Conservation (phyloP, 1,139 yeast genomes). For the Zhuliangozyma parablackwelliae region DNA sequence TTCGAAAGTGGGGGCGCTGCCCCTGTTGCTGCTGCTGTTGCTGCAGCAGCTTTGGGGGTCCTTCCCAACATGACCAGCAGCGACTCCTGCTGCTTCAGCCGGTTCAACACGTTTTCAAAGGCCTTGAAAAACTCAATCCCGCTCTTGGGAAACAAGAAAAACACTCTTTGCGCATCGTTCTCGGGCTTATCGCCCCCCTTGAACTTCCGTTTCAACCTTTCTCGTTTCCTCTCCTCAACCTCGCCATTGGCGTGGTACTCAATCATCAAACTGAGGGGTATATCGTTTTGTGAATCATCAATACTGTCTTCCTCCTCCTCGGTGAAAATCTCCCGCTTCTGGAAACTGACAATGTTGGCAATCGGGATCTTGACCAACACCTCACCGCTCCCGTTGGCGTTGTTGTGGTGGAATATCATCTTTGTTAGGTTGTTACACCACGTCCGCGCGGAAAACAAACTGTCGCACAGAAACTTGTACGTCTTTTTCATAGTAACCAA, state of each 20-base stretch:
- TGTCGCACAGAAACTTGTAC: constrained; percentile 70
- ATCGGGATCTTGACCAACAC: constrained; percentile 78
- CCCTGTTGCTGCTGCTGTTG: not conserved
- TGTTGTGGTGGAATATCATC: constrained; percentile 59
- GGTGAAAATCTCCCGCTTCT: constrained; percentile 23
- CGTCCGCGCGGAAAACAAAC: constrained; percentile 63
- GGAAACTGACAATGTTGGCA: constrained; percentile 60
- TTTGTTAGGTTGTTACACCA: constrained; percentile 79
- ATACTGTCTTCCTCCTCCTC: constrained; percentile 12
- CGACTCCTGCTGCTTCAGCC: not conserved
- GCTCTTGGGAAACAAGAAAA: constrained; percentile 57
- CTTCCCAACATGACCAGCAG: no score
- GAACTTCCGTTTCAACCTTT: constrained; percentile 7
- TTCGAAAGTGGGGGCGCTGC: not conserved
- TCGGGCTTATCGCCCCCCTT: constrained; percentile 1
- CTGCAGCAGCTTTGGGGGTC: not conserved
- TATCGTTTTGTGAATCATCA: constrained; percentile 10
- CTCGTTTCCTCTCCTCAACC: constrained; percentile 4
- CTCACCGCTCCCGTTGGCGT: constrained; percentile 65
- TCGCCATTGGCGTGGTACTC: constrained; percentile 13
- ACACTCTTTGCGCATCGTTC: constrained; percentile 52
- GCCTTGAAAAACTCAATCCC: constrained; percentile 24
- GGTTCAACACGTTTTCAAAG: constrained; percentile 19
- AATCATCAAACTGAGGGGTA: constrained; percentile 21
- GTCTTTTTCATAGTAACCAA: constrained; percentile 54